Evolutionary conservation across 23 red algal species (phyloP).

Genomic region (Gracilariopsis chorda): DNA sequence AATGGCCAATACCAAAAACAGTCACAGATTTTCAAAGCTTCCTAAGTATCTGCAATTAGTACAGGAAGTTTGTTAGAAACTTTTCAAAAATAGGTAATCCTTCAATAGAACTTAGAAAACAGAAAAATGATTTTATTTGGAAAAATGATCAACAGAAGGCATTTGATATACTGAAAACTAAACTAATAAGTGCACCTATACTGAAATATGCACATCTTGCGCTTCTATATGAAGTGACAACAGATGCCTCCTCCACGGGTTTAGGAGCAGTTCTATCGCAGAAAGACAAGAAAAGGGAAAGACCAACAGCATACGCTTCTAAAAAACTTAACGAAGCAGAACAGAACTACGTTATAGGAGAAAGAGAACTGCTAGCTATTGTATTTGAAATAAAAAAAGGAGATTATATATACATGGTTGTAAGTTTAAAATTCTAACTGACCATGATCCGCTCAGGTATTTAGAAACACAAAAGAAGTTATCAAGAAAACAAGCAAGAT

Average conservation of each 20-base stretch:
- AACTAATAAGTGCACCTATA: not conserved
- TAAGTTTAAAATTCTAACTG: not conserved
- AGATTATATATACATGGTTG: conserved; percentile 42
- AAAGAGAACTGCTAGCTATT: conserved; percentile 31
- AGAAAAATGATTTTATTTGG: no score
- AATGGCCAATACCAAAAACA: not conserved
- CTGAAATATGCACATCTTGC: not conserved
- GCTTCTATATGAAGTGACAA: not conserved
- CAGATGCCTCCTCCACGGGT: not conserved
- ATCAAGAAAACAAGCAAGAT: not conserved
- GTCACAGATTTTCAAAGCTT: not conserved
- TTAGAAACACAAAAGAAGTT: conserved; percentile 12
- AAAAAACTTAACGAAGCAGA: conserved; percentile 19
- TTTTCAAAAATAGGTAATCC: not conserved
- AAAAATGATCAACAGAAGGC: not conserved
- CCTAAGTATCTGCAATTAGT: not conserved
- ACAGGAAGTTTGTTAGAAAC: not conserved
- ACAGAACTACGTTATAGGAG: conserved; percentile 16
- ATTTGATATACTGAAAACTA: not conserved
- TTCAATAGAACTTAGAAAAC: no score
- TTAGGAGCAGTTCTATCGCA: conserved; percentile 13
- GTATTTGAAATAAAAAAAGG: not conserved
- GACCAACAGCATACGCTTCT: conserved; percentile 29
- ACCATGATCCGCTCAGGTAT: conserved; percentile 27
- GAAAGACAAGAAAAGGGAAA: not conserved